Conservation (phyloP, 2,329 filamentous ascomycete species). For the Stagonosporopsis tanaceti region DNA sequence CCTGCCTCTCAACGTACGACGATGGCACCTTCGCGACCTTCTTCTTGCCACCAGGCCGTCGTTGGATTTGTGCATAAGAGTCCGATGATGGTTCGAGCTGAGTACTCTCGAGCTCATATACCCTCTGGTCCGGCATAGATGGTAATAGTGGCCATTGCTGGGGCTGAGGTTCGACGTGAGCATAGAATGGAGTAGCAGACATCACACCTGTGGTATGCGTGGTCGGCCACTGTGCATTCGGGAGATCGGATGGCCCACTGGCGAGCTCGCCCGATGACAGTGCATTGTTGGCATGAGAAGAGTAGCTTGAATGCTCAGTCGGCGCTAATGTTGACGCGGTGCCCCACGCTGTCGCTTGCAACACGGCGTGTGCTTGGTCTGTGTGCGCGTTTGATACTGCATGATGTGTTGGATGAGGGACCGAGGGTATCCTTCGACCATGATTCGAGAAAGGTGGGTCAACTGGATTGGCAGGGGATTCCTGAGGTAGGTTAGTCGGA, state of each 20-base stretch:
- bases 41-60: slow-evolving; percentile 31
- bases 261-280: slow-evolving; percentile 21
- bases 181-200: slow-evolving; percentile 24
- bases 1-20: slow-evolving; percentile 43
- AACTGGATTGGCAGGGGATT: slow-evolving; percentile 28
- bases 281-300: slow-evolving; percentile 24
- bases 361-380: slow-evolving; percentile 24
- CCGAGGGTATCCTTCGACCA: slow-evolving; percentile 29
- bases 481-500: slow-evolving; percentile 33
- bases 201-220: slow-evolving; percentile 16
- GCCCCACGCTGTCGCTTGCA: slow-evolving; percentile 32
- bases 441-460: slow-evolving; percentile 36
- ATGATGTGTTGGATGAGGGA: slow-evolving; percentile 35
- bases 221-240: slow-evolving; percentile 29
- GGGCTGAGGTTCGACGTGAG: slow-evolving; percentile 23
- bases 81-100: slow-evolving; percentile 21
- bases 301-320: slow-evolving; percentile 24
- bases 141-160: slow-evolving; percentile 32
- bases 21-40: slow-evolving; percentile 43
- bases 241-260: slow-evolving; percentile 21
- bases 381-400: slow-evolving; percentile 26
- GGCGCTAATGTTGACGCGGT: slow-evolving; percentile 19
- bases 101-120: slow-evolving; percentile 22
- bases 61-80: slow-evolving; percentile 18
- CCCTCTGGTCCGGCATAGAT: slow-evolving; percentile 20